A percentile compares a stretch with the other conserved stretches of the same genome.
Evolutionary conservation across 2,329 filamentous ascomycete genomes (phyloP).

Genomic region (Dissoconium aciculare): DNA sequence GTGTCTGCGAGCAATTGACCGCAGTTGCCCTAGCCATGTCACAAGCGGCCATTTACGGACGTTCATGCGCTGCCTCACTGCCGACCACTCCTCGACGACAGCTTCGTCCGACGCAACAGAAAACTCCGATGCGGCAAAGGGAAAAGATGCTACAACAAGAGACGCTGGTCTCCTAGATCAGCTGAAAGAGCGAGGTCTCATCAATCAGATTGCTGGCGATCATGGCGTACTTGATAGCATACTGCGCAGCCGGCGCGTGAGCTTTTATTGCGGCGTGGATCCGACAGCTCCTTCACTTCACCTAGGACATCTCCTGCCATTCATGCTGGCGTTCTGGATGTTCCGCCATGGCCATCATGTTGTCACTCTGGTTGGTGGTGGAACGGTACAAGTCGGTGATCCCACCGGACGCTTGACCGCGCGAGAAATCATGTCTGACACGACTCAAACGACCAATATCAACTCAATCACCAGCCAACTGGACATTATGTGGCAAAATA

Average conservation of each 20-base stretch:
- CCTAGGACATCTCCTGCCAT: constrained; percentile 62
- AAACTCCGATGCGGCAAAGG: no score
- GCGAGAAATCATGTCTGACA: constrained; percentile 39
- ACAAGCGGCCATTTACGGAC: no score
- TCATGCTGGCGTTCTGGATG: constrained; percentile 77
- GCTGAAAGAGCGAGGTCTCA: neutral
- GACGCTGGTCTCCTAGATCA: no score
- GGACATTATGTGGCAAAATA: constrained; percentile 58
- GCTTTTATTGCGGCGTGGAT: constrained; percentile 68
- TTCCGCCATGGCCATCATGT: constrained; percentile 59
- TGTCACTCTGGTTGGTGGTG: constrained; percentile 46
- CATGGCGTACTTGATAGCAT: constrained; percentile 45
- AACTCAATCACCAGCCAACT: constrained; percentile 55
- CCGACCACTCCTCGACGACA: no score
- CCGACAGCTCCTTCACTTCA: constrained; percentile 68
- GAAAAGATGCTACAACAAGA: no score
- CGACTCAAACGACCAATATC: constrained; percentile 47
- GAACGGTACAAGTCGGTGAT: constrained; percentile 65
- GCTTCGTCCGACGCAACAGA: no score
- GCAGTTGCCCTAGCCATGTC: no score
- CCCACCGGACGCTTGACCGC: constrained; percentile 54
- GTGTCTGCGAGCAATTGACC: no score
- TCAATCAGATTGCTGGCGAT: constrained; percentile 16
- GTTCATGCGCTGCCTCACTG: no score
- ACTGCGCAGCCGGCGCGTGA: constrained; percentile 50